These are phyloP conservation scores for Aspergillus novoparasiticus DNA, from an alignment of 2,329 filamentous ascomycete genomes.

Conservation along the genomic window DNA sequence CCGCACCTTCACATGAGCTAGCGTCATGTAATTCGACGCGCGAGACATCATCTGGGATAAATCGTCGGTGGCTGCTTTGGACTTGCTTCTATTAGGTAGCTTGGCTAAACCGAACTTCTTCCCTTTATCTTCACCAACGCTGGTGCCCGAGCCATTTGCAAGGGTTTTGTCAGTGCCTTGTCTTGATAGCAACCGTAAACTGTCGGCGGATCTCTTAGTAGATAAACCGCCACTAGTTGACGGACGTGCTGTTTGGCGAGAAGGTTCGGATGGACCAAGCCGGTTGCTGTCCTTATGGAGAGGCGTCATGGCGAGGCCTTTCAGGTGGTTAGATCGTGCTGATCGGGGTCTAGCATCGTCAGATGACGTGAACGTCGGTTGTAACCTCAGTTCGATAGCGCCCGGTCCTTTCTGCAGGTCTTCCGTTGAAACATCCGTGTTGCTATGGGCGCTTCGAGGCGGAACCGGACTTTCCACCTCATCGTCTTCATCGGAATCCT, in stretches of 20 bases:
- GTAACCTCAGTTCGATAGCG: constrained; percentile 78
- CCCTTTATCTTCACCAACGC: constrained; percentile 36
- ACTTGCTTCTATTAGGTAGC: constrained; percentile 54
- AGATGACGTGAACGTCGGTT: constrained; percentile 71
- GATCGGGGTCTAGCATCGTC: constrained; percentile 39
- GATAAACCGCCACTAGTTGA: constrained; percentile 32
- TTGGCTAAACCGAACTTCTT: constrained; percentile 54
- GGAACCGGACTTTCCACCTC: constrained; percentile 20
- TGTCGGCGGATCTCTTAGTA: constrained; percentile 48
- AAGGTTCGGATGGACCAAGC: constrained; percentile 20
- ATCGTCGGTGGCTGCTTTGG: constrained; percentile 76
- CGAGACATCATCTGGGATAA: constrained; percentile 94
- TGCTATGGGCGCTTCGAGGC: constrained; percentile 42
- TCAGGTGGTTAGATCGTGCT: constrained; percentile 33
- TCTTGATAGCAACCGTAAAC: constrained; percentile 39
- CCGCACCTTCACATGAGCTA: constrained; percentile 91
- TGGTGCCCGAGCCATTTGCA: constrained; percentile 32
- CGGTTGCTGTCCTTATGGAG: constrained; percentile 31
- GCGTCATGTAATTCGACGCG: constrained; percentile 96
- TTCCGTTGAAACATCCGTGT: constrained; percentile 41
- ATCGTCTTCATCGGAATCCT: constrained; percentile 50
- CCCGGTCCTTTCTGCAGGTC: constrained; percentile 65
- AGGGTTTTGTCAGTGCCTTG: constrained; percentile 41
- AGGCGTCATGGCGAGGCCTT: constrained; percentile 39
- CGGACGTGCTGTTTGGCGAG: constrained; percentile 26